Evolutionary conservation across 768 basidiomycete species (phyloP), one percentile per base, ranked within the genome.

Genomic region (Tremella yokohamensis): DNA sequence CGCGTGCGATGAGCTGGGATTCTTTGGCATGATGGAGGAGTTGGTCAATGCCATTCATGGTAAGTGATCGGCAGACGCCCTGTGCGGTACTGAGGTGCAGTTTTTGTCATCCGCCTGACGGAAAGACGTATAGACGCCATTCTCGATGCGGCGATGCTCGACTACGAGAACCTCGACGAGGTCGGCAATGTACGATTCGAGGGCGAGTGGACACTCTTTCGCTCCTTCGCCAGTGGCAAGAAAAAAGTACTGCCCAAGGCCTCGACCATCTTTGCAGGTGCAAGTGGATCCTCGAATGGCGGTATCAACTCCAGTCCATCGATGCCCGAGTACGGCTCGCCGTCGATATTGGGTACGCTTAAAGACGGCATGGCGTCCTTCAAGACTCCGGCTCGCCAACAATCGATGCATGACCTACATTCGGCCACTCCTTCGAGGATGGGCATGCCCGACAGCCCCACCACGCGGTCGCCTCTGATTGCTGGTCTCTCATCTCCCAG

Each of bases 1-100:
- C 58, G 83, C 85, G 1, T 93, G 90, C 69, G 88, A 92, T 65
- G 82, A 88, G 76, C 79, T 93, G 44, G 89, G 87, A 16, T 85
- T 90, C 2, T 87, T 93, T 57, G 84, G 85, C 50, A 83, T 94
- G 66, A 83, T 97, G 54, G 89, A 91, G 76, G 92, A 96, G 77
- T 84, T 94, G 20, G 83, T 96, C 56, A 92, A 94, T 75, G 92
- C 93, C 37, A 87, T 96, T 45, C 96, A 92, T 73, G 91, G 92
- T 93, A 4, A n/a, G 42, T 45, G 42, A 18, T 6, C 71, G 44
- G 66, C 53, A 12, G 8, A 8, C 13, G 11, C 29, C 62, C 79
- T 63, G 3, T 18, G 55, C 49, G 18, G 67, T 44, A 60, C 56
- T 16, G 40, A 16, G 42, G 9, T 52, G 64, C 65, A 96, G 96